phyloP scores from a whole-genome alignment of 495 filamentous ascomycete species.

The Entonaema liquescens region DNA sequence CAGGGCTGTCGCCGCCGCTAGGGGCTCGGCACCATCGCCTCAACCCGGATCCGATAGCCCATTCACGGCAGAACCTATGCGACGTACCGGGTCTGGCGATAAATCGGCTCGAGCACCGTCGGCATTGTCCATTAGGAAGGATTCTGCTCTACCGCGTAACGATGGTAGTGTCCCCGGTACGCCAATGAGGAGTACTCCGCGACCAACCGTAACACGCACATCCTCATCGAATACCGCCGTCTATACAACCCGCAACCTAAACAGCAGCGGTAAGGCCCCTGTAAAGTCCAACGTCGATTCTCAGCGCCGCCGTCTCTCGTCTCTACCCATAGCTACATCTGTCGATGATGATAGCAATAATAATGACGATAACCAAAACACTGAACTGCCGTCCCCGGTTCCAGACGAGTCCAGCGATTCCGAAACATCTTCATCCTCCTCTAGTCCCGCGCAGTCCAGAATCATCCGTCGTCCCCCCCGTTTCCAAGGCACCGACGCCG shows the following conservation, averaged over 20 bases:
- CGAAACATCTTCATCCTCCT: slow-evolving; percentile 54
- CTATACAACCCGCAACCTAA: slow-evolving; percentile 46
- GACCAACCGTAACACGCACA: slow-evolving; percentile 60
- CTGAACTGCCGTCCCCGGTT: slow-evolving; percentile 46
- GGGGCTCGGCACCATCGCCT: slow-evolving; percentile 63
- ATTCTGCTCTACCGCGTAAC: slow-evolving; percentile 62
- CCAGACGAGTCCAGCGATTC: slow-evolving; percentile 49
- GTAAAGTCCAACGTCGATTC: slow-evolving; percentile 28
- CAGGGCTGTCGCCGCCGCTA: slow-evolving; percentile 63
- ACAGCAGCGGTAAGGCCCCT: slow-evolving; percentile 26
- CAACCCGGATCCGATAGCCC: slow-evolving; percentile 56
- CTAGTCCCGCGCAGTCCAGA: slow-evolving; percentile 58
- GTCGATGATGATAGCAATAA: slow-evolving; percentile 33
- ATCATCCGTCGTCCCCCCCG: slow-evolving; percentile 67
- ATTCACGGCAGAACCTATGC: slow-evolving; percentile 63
- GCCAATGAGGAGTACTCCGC: slow-evolving; percentile 46
- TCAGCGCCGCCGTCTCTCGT: slow-evolving; percentile 15
- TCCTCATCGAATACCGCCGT: slow-evolving; percentile 68
- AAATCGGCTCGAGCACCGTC: slow-evolving; percentile 63
- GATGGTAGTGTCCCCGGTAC: slow-evolving; percentile 52
- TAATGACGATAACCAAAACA: slow-evolving; percentile 38
- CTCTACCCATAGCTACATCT: slow-evolving; percentile 43
- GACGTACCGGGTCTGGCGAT: slow-evolving; percentile 66
- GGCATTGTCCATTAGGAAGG: slow-evolving; percentile 70
- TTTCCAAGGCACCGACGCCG: slow-evolving; percentile 54